phyloP scores from a whole-genome alignment of 768 basidiomycete genomes.

The Fibroporia radiculosa region DNA sequence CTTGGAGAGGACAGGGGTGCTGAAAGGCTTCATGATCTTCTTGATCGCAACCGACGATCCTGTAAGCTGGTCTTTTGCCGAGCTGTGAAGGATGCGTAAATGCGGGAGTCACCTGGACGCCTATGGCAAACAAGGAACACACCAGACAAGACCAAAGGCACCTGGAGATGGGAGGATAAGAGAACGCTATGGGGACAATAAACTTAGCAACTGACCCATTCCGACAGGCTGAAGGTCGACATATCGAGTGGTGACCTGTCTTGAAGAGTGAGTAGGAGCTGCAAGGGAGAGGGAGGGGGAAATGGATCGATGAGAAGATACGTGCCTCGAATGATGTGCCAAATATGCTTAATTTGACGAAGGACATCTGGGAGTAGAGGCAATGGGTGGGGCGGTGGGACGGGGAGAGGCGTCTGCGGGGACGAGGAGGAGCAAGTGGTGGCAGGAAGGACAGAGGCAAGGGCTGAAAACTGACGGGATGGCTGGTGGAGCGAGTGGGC shows the following conservation, averaged over 20 bases:
- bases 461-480: too few relatives aligned
- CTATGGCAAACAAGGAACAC: conserved; percentile 19
- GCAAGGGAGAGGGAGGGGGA: conserved; percentile 4
- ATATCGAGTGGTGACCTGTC: conserved; percentile 94
- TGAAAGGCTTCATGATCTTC: conserved; percentile 99
- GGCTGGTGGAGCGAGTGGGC: too few relatives aligned
- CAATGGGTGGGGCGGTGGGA: not conserved
- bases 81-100: too few relatives aligned
- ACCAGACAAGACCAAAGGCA: conserved; percentile 99
- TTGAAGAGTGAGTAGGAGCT: not conserved
- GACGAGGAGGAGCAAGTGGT: too few relatives aligned
- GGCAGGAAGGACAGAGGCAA: too few relatives aligned
- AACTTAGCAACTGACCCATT: conserved; percentile 65
- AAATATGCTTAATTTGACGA: conserved; percentile 97
- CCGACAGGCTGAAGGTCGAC: conserved; percentile 98
- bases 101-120: conserved; percentile 3
- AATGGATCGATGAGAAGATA: conserved; percentile 9
- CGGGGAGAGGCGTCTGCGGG: not conserved
- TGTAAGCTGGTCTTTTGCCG: conserved; percentile 92
- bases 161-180: conserved; percentile 34
- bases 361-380: conserved; percentile 52
- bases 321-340: conserved; percentile 93
- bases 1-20: conserved; percentile 96
- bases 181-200: not conserved
- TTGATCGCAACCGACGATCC: conserved; percentile 95